Percentiles rank a stretch among this genome's conserved stretches.
Conservation (phyloP, 2,329 filamentous ascomycete species). For the Rhexocercosporidium sp. region DNA sequence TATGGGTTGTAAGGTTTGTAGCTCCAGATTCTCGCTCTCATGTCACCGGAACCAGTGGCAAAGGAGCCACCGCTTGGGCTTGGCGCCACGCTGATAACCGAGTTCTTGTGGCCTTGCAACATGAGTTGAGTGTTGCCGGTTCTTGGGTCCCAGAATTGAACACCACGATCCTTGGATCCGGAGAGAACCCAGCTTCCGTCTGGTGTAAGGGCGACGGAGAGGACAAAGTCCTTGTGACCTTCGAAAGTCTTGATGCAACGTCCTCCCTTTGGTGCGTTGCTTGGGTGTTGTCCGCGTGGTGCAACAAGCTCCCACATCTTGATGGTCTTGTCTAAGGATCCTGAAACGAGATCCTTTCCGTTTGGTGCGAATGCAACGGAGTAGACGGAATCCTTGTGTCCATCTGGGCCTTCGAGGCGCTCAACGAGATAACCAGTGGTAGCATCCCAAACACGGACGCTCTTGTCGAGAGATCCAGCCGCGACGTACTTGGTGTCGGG, state of each 20-base stretch:
- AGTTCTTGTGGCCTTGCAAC: slow-evolving; percentile 99
- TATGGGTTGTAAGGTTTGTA: slow-evolving; percentile 54
- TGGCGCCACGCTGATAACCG: slow-evolving; percentile 95
- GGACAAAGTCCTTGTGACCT: slow-evolving; percentile 97
- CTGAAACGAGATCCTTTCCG: slow-evolving; percentile 90
- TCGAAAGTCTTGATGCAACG: slow-evolving; percentile 97
- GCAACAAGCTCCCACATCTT: slow-evolving; percentile 97
- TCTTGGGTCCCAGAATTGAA: slow-evolving; percentile 97
- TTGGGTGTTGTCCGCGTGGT: slow-evolving; percentile 68
- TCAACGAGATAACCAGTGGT: slow-evolving; percentile 85
- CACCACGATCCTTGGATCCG: slow-evolving; percentile 94
- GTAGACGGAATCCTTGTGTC: slow-evolving; percentile 97
- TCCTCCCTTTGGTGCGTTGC: slow-evolving; percentile 77
- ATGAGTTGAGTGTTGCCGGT: slow-evolving; percentile 96
- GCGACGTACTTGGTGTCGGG: slow-evolving; percentile 94
- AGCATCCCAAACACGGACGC: slow-evolving; percentile 96
- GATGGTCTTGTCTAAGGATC: slow-evolving; percentile 96
- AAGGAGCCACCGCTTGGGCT: slow-evolving; percentile 85
- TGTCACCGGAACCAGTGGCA: slow-evolving; percentile 95
- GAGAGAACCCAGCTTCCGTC: slow-evolving; percentile 96
- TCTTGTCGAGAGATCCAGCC: slow-evolving; percentile 95
- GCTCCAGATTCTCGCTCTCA: slow-evolving; percentile 97
- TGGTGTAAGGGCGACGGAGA: slow-evolving; percentile 92
- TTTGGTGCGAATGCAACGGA: slow-evolving; percentile 95
- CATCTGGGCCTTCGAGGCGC: slow-evolving; percentile 88